These are phyloP conservation scores for Alisma plantagoaquatica DNA, from an alignment of 106 monocot genomes.

Conservation along the genomic window DNA sequence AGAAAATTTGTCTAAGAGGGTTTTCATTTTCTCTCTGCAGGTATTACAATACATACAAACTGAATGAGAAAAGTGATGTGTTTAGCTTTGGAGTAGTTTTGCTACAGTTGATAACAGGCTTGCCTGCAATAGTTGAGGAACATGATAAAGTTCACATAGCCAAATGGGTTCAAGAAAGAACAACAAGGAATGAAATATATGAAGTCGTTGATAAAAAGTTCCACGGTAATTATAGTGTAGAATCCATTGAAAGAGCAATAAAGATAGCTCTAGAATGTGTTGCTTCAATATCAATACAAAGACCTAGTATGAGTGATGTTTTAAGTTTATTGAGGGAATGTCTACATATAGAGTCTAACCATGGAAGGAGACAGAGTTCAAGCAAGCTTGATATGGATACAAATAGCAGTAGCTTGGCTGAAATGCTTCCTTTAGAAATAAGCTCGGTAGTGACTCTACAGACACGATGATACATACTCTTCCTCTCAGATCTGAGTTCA, in stretches of 20 bases:
- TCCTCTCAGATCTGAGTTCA: too few relatives aligned
- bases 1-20: too few relatives aligned
- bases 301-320: neutral
- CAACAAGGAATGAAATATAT: neutral
- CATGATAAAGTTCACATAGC: slow-evolving; percentile 1
- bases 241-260: neutral
- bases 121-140: neutral
- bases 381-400: too few relatives aligned
- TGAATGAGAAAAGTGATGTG: slow-evolving; percentile 6
- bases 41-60: too few relatives aligned
- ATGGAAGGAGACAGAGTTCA: too few relatives aligned
- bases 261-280: slow-evolving; percentile 1
- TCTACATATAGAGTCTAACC: neutral
- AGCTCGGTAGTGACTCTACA: too few relatives aligned
- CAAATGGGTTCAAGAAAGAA: neutral
- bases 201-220: neutral
- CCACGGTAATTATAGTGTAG: neutral
- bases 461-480: too few relatives aligned
- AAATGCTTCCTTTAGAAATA: too few relatives aligned
- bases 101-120: slow-evolving; percentile 1
- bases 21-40: too few relatives aligned
- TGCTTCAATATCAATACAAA: neutral
- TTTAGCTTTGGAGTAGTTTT: slow-evolving; percentile 4
- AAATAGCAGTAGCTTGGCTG: too few relatives aligned
- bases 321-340: neutral